Percentiles rank a stretch among this genome's conserved stretches.
Conservation (phyloP, 2,329 filamentous ascomycete species). For the Dactylellina leptospora region DNA sequence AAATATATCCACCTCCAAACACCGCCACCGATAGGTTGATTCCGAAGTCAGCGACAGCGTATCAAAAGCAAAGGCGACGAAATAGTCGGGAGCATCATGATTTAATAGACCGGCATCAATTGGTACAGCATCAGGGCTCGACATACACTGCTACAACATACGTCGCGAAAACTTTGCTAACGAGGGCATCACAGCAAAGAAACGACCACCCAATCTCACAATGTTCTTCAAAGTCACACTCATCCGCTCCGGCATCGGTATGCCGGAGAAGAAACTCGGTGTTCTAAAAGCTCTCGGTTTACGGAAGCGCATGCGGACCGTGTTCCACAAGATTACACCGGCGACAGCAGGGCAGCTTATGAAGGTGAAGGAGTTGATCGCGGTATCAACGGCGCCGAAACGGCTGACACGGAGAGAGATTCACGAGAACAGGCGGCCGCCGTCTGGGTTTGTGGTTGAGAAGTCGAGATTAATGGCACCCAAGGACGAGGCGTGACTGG, state of each 20-base stretch:
- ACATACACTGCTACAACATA: neutral
- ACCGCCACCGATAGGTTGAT: neutral
- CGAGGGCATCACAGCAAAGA: neutral
- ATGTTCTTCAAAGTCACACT: conserved; percentile 93
- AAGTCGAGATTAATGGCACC: conserved; percentile 59
- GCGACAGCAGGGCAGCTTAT: conserved; percentile 90
- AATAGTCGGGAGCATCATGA: conserved; percentile 9
- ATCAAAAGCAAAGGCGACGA: neutral
- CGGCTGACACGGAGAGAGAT: conserved; percentile 73
- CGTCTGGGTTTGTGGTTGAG: conserved; percentile 83
- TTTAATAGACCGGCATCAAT: conserved; percentile 24
- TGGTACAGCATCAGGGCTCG: neutral
- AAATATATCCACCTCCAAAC: neutral
- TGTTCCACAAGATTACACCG: conserved; percentile 84
- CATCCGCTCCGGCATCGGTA: conserved; percentile 86
- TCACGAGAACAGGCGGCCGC: conserved; percentile 75
- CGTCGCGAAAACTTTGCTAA: conserved; percentile 11
- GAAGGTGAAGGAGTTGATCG: conserved; percentile 90
- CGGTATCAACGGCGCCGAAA: conserved; percentile 78
- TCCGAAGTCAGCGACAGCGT: neutral
- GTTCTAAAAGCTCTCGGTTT: conserved; percentile 86
- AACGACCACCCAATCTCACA: conserved; percentile 32
- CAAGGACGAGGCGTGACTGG: conserved; percentile 9
- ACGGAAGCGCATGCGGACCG: conserved; percentile 82
- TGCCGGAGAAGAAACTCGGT: conserved; percentile 79